Evolutionary conservation across 2,329 filamentous ascomycete genomes (phyloP).

Genomic region (Aspergillus quadrilineatus): DNA sequence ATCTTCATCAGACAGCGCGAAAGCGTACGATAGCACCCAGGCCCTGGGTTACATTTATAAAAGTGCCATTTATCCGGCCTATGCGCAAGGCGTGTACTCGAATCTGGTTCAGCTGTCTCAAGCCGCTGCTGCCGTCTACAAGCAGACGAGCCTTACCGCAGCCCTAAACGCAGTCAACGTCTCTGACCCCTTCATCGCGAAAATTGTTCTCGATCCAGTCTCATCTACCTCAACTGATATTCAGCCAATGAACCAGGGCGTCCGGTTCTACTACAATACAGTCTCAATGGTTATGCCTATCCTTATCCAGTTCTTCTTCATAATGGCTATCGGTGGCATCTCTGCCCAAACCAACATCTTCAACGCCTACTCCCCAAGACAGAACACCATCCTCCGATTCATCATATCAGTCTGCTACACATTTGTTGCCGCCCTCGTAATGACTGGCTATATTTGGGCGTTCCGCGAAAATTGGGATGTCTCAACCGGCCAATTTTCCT

Average conservation of each 20-base stretch:
- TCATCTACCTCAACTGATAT: conserved; percentile 33
- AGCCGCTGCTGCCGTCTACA: conserved; percentile 30
- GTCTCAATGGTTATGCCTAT: conserved; percentile 43
- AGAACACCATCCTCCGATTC: conserved; percentile 8
- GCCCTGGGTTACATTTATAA: conserved; percentile 43
- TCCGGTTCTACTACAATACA: conserved; percentile 42
- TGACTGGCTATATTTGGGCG: conserved; percentile 17
- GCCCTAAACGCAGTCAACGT: conserved; percentile 22
- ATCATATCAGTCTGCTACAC: conserved; percentile 11
- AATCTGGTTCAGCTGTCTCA: conserved; percentile 30
- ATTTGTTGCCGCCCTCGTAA: conserved; percentile 12
- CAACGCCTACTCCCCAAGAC: not conserved
- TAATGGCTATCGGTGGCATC: conserved; percentile 43
- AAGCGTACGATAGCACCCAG: conserved; percentile 28
- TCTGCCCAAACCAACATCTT: conserved; percentile 26
- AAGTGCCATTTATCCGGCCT: conserved; percentile 37
- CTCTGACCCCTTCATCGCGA: not conserved
- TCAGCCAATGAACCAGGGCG: conserved; percentile 37
- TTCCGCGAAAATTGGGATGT: conserved; percentile 15
- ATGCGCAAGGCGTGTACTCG: conserved; percentile 30
- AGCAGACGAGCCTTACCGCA: conserved; percentile 24
- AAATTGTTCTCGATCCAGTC: conserved; percentile 38
- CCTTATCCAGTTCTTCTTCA: conserved; percentile 47
- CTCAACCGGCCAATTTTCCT: conserved; percentile 33
- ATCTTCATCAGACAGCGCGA: conserved; percentile 11